Percentiles rank a stretch among this genome's conserved stretches.
Evolutionary conservation across 176 grass and related monocot genomes (phyloP).

Genomic region (Oryza longistaminata): DNA sequence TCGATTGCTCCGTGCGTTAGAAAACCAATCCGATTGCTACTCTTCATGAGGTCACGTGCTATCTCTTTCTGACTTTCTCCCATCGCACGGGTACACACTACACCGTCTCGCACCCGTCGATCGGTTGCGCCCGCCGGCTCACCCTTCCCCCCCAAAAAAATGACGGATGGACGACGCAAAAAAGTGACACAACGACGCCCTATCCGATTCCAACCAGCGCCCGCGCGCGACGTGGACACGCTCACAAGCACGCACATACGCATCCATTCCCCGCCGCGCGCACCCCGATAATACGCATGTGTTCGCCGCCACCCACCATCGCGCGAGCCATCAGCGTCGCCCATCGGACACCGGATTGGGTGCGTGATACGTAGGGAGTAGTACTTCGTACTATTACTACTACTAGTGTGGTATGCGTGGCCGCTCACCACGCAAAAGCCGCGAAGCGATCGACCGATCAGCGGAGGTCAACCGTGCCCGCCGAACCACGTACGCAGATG

Average conservation of each 20-base stretch:
- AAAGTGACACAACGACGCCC: neutral
- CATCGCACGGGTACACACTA: neutral
- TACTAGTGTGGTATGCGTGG: too few species aligned
- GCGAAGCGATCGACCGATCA: neutral
- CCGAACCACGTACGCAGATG: neutral
- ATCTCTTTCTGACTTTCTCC: conserved; percentile 9
- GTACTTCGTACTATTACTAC: too few species aligned
- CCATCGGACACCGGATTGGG: neutral
- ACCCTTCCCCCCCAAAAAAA: neutral
- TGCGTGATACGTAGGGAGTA: neutral
- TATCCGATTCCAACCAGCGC: too few species aligned
- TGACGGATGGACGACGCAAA: too few species aligned
- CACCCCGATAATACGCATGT: conserved; percentile 10
- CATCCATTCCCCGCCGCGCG: neutral
- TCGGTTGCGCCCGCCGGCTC: neutral
- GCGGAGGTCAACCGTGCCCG: conserved; percentile 8
- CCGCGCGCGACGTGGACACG: conserved; percentile 2
- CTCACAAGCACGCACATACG: neutral
- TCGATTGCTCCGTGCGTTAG: neutral
- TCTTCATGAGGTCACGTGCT: neutral
- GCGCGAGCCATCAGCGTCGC: neutral
- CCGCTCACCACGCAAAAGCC: neutral
- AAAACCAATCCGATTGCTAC: neutral
- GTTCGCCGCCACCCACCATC: conserved; percentile 18
- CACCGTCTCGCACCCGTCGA: neutral